These are phyloP conservation scores for Neonectria neomacrospora DNA, from an alignment of 2,329 filamentous ascomycete genomes.

Conservation along the genomic window DNA sequence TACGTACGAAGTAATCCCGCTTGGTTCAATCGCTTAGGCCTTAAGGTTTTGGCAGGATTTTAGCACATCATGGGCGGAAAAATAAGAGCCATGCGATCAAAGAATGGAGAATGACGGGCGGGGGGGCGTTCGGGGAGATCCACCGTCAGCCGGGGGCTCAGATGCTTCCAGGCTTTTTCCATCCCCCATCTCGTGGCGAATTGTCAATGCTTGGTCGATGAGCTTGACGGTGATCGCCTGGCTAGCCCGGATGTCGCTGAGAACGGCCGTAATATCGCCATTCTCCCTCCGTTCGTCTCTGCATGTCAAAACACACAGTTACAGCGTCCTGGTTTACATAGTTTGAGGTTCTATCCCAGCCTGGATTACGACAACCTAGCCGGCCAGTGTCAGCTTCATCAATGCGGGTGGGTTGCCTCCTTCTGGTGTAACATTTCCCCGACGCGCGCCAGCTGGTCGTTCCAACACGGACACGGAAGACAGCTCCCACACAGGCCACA, in stretches of 20 bases:
- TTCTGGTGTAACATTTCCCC: conserved; percentile 15
- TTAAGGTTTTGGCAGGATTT: conserved; percentile 18
- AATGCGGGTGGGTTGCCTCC: conserved; percentile 15
- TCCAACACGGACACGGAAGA: conserved; percentile 4
- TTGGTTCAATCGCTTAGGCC: background rate
- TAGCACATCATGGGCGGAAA: background rate
- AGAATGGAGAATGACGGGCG: conserved; percentile 12
- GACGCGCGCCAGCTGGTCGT: conserved; percentile 6
- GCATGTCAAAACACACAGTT: conserved; percentile 5
- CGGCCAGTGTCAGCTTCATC: background rate
- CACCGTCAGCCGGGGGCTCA: conserved; percentile 8
- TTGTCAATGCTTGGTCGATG: conserved; percentile 10
- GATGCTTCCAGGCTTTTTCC: conserved; percentile 23
- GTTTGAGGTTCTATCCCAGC: background rate
- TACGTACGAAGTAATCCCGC: background rate
- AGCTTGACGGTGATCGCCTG: background rate
- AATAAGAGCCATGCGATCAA: background rate
- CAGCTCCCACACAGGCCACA: background rate
- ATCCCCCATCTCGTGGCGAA: conserved; percentile 1
- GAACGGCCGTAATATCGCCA: conserved; percentile 9
- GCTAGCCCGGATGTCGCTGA: background rate
- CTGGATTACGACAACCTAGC: background rate
- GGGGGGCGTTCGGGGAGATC: conserved; percentile 4
- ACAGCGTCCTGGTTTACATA: too few relatives aligned
- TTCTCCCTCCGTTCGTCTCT: conserved; percentile 9